Evolutionary conservation across 495 filamentous ascomycete species (phyloP).

Genomic region (Xylaria cubensis): DNA sequence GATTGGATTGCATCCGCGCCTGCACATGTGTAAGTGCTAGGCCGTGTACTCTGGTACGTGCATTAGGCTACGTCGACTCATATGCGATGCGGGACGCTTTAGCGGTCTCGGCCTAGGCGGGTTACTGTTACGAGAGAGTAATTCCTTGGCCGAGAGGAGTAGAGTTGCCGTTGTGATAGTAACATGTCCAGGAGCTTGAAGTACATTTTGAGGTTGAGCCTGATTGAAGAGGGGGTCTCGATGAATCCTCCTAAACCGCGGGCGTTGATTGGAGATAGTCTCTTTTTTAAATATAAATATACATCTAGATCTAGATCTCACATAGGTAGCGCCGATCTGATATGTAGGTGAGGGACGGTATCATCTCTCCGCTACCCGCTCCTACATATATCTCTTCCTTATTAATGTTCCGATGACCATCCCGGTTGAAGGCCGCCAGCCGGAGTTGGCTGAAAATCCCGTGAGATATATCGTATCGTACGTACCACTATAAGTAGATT

Average conservation of each 20-base stretch:
- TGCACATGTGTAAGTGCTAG: background rate
- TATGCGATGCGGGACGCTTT: constrained; percentile 18
- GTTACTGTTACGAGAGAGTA: background rate
- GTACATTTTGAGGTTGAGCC: constrained; percentile 5
- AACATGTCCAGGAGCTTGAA: background rate
- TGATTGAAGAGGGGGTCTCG: background rate
- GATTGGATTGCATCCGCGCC: constrained; percentile 1
- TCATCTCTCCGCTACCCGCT: constrained; percentile 21
- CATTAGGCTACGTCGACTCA: constrained; percentile 11
- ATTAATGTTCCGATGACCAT: constrained; percentile 20
- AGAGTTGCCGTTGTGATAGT: background rate
- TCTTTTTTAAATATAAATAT: constrained; percentile 17
- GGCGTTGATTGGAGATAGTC: constrained; percentile 11
- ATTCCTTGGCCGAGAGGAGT: constrained; percentile 9
- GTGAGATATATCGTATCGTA: constrained; percentile 4
- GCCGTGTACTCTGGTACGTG: background rate
- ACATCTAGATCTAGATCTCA: constrained; percentile 27
- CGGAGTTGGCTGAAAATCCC: background rate
- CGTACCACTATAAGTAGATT: background rate
- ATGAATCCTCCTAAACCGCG: background rate
- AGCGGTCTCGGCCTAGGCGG: constrained; percentile 23
- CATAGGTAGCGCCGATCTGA: constrained; percentile 18
- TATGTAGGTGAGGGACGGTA: constrained; percentile 12
- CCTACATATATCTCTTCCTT: constrained; percentile 16
- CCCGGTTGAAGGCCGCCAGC: constrained; percentile 19